These are phyloP conservation scores for Halophytophthora polymorphica DNA, from an alignment of 352 stramenopile genomes.

Conservation along the genomic window DNA sequence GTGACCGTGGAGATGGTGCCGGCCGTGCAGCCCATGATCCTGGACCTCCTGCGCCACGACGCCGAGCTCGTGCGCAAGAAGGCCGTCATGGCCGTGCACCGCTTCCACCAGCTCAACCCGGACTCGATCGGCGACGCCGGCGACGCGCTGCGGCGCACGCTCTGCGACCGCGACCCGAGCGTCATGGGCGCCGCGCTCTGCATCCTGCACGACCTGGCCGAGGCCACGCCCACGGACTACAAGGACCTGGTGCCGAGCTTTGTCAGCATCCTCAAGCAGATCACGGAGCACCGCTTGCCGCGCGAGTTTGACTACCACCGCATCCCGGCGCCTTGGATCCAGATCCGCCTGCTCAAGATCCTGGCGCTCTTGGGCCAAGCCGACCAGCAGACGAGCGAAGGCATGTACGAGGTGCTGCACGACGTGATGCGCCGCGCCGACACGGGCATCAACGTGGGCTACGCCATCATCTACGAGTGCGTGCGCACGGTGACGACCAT, in stretches of 20 bases:
- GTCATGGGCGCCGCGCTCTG: slow-evolving; percentile 98
- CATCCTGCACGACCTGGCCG: slow-evolving; percentile 91
- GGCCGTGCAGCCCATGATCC: slow-evolving; percentile 93
- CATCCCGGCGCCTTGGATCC: slow-evolving; percentile 99
- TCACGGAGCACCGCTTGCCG: slow-evolving; percentile 98
- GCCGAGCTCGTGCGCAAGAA: slow-evolving; percentile 99
- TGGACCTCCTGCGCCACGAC: slow-evolving; percentile 95
- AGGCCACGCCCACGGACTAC: slow-evolving; percentile 90
- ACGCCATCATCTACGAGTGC: slow-evolving; percentile 99
- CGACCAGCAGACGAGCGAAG: slow-evolving; percentile 92
- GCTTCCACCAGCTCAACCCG: slow-evolving; percentile 98
- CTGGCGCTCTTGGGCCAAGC: slow-evolving; percentile 94
- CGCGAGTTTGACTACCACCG: slow-evolving; percentile 99
- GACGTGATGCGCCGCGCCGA: slow-evolving; percentile 98
- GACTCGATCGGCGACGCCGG: slow-evolving; percentile 87
- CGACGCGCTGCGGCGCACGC: slow-evolving; percentile 92
- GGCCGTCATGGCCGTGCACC: slow-evolving; percentile 97
- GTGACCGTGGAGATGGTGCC: slow-evolving; percentile 99
- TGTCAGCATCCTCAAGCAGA: slow-evolving; percentile 99
- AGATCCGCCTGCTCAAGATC: slow-evolving; percentile 97
- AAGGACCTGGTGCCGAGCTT: slow-evolving; percentile 99
- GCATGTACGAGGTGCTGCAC: slow-evolving; percentile 99
- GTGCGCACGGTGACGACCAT: slow-evolving; percentile 98
- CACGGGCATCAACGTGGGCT: slow-evolving; percentile 99
- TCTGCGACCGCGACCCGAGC: slow-evolving; percentile 98